These are phyloP conservation scores for Phialophora expanda DNA, from an alignment of 2,329 filamentous ascomycete genomes.

Conservation along the genomic window DNA sequence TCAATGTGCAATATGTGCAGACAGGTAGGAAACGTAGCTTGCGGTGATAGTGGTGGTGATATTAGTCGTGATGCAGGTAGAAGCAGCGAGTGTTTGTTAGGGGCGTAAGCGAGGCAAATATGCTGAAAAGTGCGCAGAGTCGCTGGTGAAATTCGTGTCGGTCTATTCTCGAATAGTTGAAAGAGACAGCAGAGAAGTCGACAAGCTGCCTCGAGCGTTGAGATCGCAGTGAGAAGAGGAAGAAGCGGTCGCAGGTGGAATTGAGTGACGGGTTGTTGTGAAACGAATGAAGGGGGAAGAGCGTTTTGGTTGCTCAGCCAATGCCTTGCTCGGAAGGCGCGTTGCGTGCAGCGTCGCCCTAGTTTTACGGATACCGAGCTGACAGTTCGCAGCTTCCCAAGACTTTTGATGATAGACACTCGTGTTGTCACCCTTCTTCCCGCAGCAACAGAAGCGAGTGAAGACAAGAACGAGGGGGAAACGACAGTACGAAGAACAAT, in stretches of 20 bases:
- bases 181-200: conserved; percentile 27
- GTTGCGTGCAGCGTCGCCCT: conserved; percentile 35
- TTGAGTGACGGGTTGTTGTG: conserved; percentile 37
- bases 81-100: conserved; percentile 27
- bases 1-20: conserved; percentile 10
- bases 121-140: conserved; percentile 23
- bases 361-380: conserved; percentile 17
- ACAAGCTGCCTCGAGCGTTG: conserved; percentile 20
- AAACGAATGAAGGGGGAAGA: conserved; percentile 42
- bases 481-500: conserved; percentile 34
- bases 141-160: conserved; percentile 19
- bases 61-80: conserved; percentile 25
- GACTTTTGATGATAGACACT: conserved; percentile 11
- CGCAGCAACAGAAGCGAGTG: conserved; percentile 38
- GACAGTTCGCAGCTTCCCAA: conserved; percentile 20
- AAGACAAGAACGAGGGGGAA: conserved; percentile 36
- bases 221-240: conserved; percentile 25
- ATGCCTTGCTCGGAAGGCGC: conserved; percentile 37
- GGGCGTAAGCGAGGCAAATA: conserved; percentile 20
- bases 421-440: conserved; percentile 28
- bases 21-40: neutral
- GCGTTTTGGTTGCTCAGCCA: conserved; percentile 42
- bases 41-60: conserved; percentile 17
- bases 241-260: conserved; percentile 28
- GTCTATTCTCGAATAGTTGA: conserved; percentile 25